Evolutionary conservation across 768 basidiomycete species (phyloP).

Genomic region (Rhodocollybia butyracea): DNA sequence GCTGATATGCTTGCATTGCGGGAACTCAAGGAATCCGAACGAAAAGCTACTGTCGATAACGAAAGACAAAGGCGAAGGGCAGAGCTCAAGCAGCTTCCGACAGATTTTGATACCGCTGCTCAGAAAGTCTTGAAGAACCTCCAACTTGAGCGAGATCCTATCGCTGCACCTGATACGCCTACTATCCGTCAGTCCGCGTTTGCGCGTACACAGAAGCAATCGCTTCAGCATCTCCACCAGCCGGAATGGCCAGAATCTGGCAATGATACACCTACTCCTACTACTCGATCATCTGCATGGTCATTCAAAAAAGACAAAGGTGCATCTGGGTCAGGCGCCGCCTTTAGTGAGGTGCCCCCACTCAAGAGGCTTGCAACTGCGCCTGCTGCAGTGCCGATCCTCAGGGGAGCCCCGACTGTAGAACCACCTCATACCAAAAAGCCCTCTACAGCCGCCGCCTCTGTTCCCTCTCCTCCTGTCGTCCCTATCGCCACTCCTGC

Average conservation of each 20-base stretch:
- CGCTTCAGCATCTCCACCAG: not conserved
- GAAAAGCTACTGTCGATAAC: slow-evolving; percentile 37
- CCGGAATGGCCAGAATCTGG: slow-evolving; percentile 6
- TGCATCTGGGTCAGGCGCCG: not conserved
- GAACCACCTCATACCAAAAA: too few species aligned
- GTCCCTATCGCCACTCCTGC: not conserved
- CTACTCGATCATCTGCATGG: slow-evolving; percentile 1
- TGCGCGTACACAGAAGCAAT: not conserved
- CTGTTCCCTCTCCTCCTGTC: not conserved
- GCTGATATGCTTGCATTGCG: slow-evolving; percentile 36
- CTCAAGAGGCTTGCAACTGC: slow-evolving; percentile 6
- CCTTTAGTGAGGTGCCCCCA: not conserved
- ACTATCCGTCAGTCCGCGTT: slow-evolving; percentile 7
- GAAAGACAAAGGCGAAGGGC: slow-evolving; percentile 35
- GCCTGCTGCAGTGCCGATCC: not conserved
- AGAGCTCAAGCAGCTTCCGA: slow-evolving; percentile 12
- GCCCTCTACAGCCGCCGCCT: not conserved
- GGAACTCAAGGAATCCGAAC: slow-evolving; percentile 44
- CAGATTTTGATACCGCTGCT: not conserved
- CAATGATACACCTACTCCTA: slow-evolving; percentile 7
- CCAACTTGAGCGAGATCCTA: not conserved
- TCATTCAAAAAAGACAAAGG: not conserved
- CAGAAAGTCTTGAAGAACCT: not conserved
- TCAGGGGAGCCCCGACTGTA: too few species aligned
- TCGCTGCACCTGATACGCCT: not conserved